Percentiles rank a stretch among this genome's conserved stretches.
These are phyloP conservation scores for Carallia pectinifolia DNA, from an alignment of 345 rosid species.

Conservation along the genomic window DNA sequence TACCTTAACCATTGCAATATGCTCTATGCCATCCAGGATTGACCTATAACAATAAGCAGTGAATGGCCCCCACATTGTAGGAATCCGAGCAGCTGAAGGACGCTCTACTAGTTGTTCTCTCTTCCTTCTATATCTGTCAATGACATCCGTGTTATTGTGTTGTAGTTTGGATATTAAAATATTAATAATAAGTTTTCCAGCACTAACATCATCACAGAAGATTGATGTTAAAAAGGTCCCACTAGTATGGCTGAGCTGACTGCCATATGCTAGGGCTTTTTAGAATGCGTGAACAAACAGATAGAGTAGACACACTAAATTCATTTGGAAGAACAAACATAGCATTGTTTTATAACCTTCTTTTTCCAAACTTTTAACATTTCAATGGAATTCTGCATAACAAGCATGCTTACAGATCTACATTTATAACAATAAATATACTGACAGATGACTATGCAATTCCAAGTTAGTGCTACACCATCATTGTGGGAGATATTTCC, in stretches of 20 bases:
- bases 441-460: too few relatives aligned
- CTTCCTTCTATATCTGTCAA: slow-evolving; percentile 76
- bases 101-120: slow-evolving; percentile 72
- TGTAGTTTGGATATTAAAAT: background rate
- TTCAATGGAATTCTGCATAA: too few relatives aligned
- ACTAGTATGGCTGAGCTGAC: background rate
- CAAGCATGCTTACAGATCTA: too few relatives aligned
- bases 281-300: background rate
- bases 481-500: too few relatives aligned
- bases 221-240: too few relatives aligned
- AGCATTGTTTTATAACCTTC: too few relatives aligned
- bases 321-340: background rate
- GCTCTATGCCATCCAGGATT: slow-evolving; percentile 85
- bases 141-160: background rate
- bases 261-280: background rate
- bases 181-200: background rate
- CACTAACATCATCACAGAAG: background rate
- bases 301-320: background rate
- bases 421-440: too few relatives aligned
- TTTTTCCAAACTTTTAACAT: too few relatives aligned
- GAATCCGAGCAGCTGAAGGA: slow-evolving; percentile 75
- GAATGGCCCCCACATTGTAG: slow-evolving; percentile 95
- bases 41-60: slow-evolving; percentile 76
- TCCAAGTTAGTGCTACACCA: too few relatives aligned
- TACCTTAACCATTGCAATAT: slow-evolving; percentile 99